Evolutionary conservation across 208 protist genomes (phyloP).

Genomic region (Acanthamoeba royreba): DNA sequence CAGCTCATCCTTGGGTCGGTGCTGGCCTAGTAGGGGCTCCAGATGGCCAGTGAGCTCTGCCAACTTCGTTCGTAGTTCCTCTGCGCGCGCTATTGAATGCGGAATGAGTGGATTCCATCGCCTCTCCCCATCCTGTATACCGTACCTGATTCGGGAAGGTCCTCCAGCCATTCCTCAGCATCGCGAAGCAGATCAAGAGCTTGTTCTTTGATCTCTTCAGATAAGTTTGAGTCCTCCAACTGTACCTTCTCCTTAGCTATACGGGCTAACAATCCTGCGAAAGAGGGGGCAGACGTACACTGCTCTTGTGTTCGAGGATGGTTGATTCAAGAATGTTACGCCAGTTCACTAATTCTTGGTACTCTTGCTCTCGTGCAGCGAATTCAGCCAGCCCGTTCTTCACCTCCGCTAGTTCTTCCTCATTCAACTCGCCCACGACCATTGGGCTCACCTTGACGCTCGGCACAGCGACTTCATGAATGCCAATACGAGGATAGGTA

Average conservation of each 20-base stretch:
- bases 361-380: neutral
- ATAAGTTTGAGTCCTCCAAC: neutral
- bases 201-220: neutral
- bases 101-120: too few species aligned
- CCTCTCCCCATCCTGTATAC: too few species aligned
- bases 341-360: neutral
- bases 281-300: neutral
- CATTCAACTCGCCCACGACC: neutral
- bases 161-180: neutral
- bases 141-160: neutral
- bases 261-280: neutral
- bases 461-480: neutral
- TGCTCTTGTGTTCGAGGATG: neutral
- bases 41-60: too few species aligned
- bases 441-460: neutral
- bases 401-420: neutral
- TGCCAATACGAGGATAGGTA: neutral
- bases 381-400: neutral
- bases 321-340: neutral
- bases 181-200: neutral
- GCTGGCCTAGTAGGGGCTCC: too few species aligned
- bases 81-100: too few species aligned
- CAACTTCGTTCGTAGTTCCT: too few species aligned
- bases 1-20: too few species aligned
- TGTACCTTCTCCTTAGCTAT: neutral